Evolutionary conservation across 192 early-diverging fungal species (phyloP), one percentile per base, ranked within the genome.

Genomic region (Coemansia sp.): DNA sequence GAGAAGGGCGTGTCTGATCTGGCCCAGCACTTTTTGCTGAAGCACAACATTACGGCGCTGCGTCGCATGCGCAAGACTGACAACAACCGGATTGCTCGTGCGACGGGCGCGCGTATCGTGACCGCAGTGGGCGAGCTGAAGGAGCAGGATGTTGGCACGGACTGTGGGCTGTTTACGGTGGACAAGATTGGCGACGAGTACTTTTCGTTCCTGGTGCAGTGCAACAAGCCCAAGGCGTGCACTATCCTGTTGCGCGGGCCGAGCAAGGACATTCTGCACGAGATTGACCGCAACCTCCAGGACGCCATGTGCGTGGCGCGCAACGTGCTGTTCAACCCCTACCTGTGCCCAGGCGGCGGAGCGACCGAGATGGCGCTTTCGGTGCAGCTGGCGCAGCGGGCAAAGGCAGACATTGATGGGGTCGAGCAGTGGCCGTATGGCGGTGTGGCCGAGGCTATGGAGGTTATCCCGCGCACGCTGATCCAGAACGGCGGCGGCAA

Each of bases 131-230:
- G 98, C 58, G 96, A 99, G 69, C 82, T 99, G 38, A 94, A 94
- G 76, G 92, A 92, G 53, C 60, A 78, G 26, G 96, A 99, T 68
- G 90, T 99, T 23, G 96, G 96, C 44, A 93, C 89, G 35, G 66
- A 76, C 34, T 99, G 96, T 62, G 96, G 96, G 25, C 75, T 91
- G 21, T 99, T 98, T 63, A 74, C 87, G 32, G 77, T 99, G 27
- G 85, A 94, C 41, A 97, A 99, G 79, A 94, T 99, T 60, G 96
- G 94, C 55, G 96, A 99, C 75, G 96, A 99, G 61, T 96, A 99
- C 81, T 99, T 98, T 60, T 90, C 89, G 31, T 97, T 91, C 67
- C 76, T 99, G 44, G 91, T 86, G 19, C 68, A 91, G 67, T 97
- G 94, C 79, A 77, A 88, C 61, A 83, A 92, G 66, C 94, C 96